phyloP scores from a whole-genome alignment of 129 eudicot genomes.

The Solidago caesia region DNA sequence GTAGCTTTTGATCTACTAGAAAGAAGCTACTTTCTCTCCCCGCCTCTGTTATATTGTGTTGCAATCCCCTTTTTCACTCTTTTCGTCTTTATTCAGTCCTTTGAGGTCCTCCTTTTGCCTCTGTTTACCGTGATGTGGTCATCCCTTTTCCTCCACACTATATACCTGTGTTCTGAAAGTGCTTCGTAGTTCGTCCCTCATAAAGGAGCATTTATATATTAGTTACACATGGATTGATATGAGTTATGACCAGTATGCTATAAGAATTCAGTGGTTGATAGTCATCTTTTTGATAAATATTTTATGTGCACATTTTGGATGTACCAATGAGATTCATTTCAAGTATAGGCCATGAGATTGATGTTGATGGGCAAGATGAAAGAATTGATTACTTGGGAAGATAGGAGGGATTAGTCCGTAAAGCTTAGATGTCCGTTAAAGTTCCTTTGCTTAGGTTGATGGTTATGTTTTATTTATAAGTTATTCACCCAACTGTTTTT shows the following conservation, averaged over 20 bases:
- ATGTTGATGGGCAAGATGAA: neutral
- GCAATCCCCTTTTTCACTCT: too few species aligned
- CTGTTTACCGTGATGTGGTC: too few species aligned
- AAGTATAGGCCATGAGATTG: neutral
- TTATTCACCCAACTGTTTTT: neutral
- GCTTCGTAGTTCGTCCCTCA: too few species aligned
- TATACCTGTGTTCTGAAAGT: too few species aligned
- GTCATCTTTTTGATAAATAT: neutral
- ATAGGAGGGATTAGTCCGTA: neutral
- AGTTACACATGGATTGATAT: neutral
- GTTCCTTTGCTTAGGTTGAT: neutral
- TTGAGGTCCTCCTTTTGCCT: too few species aligned
- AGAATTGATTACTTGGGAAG: neutral
- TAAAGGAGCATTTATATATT: slow-evolving; percentile 2
- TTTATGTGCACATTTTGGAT: neutral
- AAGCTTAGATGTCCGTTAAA: neutral
- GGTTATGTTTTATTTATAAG: neutral
- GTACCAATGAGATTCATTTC: neutral
- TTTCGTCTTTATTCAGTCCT: too few species aligned
- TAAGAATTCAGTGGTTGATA: neutral
- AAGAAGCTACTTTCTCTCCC: too few species aligned
- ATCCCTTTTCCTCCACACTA: too few species aligned
- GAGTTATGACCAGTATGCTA: neutral
- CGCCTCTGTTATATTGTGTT: too few species aligned
- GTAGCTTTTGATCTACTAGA: too few species aligned